phyloP scores from a whole-genome alignment of 225 moss, liverwort and hornwort species.

The Rhytidiadelphus loreus region DNA sequence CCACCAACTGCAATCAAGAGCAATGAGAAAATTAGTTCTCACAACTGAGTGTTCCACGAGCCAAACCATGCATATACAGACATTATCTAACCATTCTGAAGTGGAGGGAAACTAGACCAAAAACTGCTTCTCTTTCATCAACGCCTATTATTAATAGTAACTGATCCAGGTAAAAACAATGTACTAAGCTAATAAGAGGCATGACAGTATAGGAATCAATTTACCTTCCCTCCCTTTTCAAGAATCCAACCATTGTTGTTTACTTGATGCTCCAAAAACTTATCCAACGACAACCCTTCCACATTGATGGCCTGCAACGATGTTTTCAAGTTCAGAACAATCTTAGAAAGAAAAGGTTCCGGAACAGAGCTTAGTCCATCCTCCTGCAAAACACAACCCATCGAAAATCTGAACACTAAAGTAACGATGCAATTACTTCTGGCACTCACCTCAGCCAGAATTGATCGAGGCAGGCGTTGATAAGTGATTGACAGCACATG shows the following conservation, averaged over 20 bases:
- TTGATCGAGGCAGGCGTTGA: slow-evolving; percentile 83
- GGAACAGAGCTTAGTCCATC: neutral
- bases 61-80: neutral
- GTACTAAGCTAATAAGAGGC: neutral
- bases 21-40: neutral
- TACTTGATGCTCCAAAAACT: slow-evolving; percentile 93
- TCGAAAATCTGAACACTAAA: neutral
- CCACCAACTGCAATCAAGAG: slow-evolving; percentile 55
- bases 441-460: slow-evolving; percentile 72
- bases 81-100: neutral
- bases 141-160: neutral
- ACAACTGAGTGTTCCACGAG: neutral
- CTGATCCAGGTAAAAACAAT: neutral
- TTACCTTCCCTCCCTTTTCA: slow-evolving; percentile 89
- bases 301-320: slow-evolving; percentile 77
- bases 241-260: slow-evolving; percentile 78
- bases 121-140: neutral
- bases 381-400: neutral
- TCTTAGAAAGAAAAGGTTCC: neutral
- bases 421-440: neutral
- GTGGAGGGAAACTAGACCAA: neutral
- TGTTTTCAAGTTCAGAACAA: neutral
- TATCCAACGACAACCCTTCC: slow-evolving; percentile 88
- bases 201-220: neutral
- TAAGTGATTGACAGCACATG: slow-evolving; percentile 96